These are phyloP conservation scores for Chalciporus piperatoides DNA, from an alignment of 1,284 basidiomycete species.

Conservation along the genomic window DNA sequence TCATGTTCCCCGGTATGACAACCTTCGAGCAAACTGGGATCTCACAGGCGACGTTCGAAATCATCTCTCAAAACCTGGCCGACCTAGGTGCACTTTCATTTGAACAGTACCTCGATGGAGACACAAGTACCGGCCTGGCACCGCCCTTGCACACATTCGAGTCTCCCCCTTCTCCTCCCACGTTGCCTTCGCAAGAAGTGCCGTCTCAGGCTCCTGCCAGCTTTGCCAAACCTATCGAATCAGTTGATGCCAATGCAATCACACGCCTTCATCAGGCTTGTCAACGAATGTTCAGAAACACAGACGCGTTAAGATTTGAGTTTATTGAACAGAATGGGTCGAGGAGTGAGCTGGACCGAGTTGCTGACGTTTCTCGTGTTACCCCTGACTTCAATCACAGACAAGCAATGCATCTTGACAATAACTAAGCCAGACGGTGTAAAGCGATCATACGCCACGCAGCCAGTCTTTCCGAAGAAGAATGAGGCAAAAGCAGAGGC, in stretches of 20 bases:
- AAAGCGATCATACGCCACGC: conserved; percentile 49
- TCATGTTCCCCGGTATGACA: background rate
- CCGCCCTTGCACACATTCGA: background rate
- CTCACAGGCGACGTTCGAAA: conserved; percentile 5
- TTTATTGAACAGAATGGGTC: conserved; percentile 38
- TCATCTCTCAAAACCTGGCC: conserved; percentile 17
- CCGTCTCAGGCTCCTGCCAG: background rate
- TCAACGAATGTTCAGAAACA: conserved; percentile 39
- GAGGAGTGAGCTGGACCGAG: conserved; percentile 30
- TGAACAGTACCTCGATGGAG: conserved; percentile 21
- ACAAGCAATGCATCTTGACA: conserved; percentile 54
- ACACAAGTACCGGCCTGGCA: background rate
- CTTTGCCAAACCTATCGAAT: background rate
- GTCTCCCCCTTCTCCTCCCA: background rate
- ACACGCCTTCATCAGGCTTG: conserved; percentile 43
- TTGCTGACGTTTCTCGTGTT: background rate
- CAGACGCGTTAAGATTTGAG: conserved; percentile 40
- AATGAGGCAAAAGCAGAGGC: conserved; percentile 50
- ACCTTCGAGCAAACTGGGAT: background rate
- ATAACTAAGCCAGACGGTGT: conserved; percentile 51
- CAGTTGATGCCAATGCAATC: conserved; percentile 21
- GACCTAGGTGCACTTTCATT: conserved; percentile 25
- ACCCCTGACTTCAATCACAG: conserved; percentile 30
- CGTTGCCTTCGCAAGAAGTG: background rate
- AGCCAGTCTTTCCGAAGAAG: conserved; percentile 40